Conservation (phyloP, 2,329 filamentous ascomycete genomes). For the Claviceps quebecensis region DNA sequence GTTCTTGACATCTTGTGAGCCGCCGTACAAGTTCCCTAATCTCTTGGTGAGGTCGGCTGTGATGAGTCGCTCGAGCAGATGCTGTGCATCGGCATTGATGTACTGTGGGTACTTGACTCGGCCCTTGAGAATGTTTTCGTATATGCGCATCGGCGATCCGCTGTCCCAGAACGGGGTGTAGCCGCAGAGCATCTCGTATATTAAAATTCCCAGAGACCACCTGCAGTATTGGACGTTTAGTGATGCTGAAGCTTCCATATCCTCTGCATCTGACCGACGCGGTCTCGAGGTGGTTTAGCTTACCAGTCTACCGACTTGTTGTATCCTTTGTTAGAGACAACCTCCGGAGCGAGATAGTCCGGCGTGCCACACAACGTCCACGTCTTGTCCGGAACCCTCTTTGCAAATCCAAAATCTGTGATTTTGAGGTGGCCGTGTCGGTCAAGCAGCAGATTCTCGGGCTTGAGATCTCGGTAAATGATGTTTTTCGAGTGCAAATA, state of each 20-base stretch:
- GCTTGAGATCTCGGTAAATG: slow-evolving; percentile 95
- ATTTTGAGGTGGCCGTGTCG: slow-evolving; percentile 92
- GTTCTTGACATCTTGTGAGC: slow-evolving; percentile 82
- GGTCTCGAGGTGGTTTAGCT: slow-evolving; percentile 22
- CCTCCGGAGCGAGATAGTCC: slow-evolving; percentile 93
- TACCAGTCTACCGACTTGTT: slow-evolving; percentile 99
- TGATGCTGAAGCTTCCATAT: not conserved
- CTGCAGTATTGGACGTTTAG: slow-evolving; percentile 28
- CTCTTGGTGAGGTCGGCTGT: slow-evolving; percentile 91
- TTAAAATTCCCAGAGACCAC: slow-evolving; percentile 97
- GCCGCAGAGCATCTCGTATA: slow-evolving; percentile 98
- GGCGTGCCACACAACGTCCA: slow-evolving; percentile 98
- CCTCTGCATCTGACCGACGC: not conserved
- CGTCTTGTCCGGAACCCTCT: slow-evolving; percentile 95
- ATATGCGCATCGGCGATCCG: slow-evolving; percentile 96
- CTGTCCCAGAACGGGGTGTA: slow-evolving; percentile 99
- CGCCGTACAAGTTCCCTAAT: slow-evolving; percentile 83
- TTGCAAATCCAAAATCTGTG: slow-evolving; percentile 96
- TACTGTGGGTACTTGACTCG: slow-evolving; percentile 95
- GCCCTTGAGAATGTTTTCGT: slow-evolving; percentile 95
- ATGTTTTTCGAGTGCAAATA: slow-evolving; percentile 92
- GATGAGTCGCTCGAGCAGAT: slow-evolving; percentile 83
- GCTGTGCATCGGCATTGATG: slow-evolving; percentile 85
- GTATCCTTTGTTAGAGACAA: slow-evolving; percentile 98
- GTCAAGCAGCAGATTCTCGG: slow-evolving; percentile 83